Evolutionary conservation across 106 monocot species (phyloP), one percentile per base, ranked within the genome.

Genomic region (Iris macrosiphon): DNA sequence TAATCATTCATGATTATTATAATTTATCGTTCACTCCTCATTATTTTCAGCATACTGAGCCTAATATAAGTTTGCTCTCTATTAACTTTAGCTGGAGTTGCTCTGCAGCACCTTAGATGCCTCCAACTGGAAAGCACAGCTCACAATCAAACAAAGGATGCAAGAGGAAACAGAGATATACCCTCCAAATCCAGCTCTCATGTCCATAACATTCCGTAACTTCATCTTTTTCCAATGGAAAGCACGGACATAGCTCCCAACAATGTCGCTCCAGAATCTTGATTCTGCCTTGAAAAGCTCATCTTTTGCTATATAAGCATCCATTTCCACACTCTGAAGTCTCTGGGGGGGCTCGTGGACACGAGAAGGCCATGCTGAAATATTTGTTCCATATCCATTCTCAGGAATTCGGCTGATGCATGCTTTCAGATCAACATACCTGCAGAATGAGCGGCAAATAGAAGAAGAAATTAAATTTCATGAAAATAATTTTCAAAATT

Each of bases 111-210:
- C n/a, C n/a, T n/a, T n/a, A n/a, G n/a, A n/a, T 7, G 37, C 46
- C 4, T 46, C 8, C 10, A 46, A 46, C 46, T 46, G 46, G 46
- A 46, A 12, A 49, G 12, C 17, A 51, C 51, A 51, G 4, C 51
- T 51, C 51, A 26, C 7, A 15, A 51, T n/a, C n/a, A n/a, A n/a
- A n/a, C n/a, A n/a, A n/a, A n/a, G n/a, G n/a, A n/a, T n/a, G n/a
- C 13, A 58, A 68, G 19, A 26, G 6, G 40, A 40, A 44, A 40
- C n/a, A 31, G 42, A 52, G 27, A 15, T n/a, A 52, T 79, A 98
- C 96, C 96, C 90, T 87, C 96, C 96, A 78, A 86, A 98, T 30
- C 80, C 90, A 72, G 96, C 96, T 32, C 85, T 85, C 96, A 98
- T 98, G 54, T 90, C 96, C 90, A 98, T 83, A 24, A 98, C 77